Evolutionary conservation across 2,329 filamentous ascomycete species (phyloP), one percentile per base, ranked within the genome.

Genomic region (Aotearoamyces nothofagi): DNA sequence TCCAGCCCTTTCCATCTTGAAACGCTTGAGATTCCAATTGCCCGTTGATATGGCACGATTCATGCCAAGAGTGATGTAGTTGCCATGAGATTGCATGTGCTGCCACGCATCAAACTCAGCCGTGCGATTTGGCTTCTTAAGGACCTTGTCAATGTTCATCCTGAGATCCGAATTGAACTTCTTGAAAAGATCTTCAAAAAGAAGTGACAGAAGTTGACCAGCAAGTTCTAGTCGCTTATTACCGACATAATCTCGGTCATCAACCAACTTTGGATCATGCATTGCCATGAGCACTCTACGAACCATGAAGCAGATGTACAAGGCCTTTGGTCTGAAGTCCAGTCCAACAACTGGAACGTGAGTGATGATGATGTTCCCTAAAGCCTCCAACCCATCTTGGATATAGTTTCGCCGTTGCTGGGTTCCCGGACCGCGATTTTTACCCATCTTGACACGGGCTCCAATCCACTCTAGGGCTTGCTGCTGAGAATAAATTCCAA

Each of bases 181-280:
- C 59, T 98, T 98, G 69, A 98, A 98, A 35, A 94, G 57, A 61
- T 98, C 92, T 54, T 98, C 92, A 42, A 98, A 98, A 0, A 98
- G 65, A 1, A 98, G 65, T 3, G 90, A 86, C 36, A 98, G 59
- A 49, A 98, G 75, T 54, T 96, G 90, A 1, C 90, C 90, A 30
- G 92, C 92, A 55, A 98, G 55, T 53, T 98, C 90, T 24, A 98
- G 62, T 35, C 90, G 74, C 57, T 98, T 98, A 58, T 98, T 98
- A 40, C 90, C 90, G 16, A 98, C 84, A 46, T 96, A 98, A 55
- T 98, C 92, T 48, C 90, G 71, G 51, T 98, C 90, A 43, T 98
- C 90, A 2, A 98, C 83, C 30, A 96, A 61, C 32, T 78, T 83
- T 1, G 80, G 70, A 46, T 98, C 82, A 34, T 90, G 79, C 46